Base-by-base conservation (phyloP, 2,329 filamentous ascomycete species). In the Atkinsonella texensis region DNA sequence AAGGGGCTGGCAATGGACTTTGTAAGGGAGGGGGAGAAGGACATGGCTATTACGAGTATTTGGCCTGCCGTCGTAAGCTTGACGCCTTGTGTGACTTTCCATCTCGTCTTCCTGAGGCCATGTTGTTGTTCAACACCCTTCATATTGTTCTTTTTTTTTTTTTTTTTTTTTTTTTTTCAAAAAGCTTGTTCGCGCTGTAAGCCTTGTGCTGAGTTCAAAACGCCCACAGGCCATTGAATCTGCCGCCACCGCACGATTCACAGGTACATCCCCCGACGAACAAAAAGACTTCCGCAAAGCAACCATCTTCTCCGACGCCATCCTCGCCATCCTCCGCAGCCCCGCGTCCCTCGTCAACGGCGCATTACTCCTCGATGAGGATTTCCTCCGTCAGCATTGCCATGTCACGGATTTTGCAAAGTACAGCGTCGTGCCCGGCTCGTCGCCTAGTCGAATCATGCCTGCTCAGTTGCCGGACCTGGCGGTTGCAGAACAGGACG, bases 1-100 rank as follows among this genome's bases (percentile, higher is more conserved):
- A 87, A 88, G 63, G 89, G 88, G 0, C 70, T 94, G 13, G 87
- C 85, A 0, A 88, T 93, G 84, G 89, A 94, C 59, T 87, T 86
- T 62, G 52, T 32, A 38, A 50, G 52, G n/a, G 70, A 79, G 57
- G 71, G 88, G 33, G 74, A 78, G 58, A 68, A 61, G 0, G 71
- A 79, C 6, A 89, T 91, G 85, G 84, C 85, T 11, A 82, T 93
- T 51, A 88, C 84, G 0, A 87, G 84, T 57, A 77, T 94, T 5
- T 95, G 89, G 89, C 88, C 88, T 11, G 87, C 87, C 4, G 77
- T 75, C 32, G 85, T 86, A 68, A 58, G 81, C 69, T 35, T 6
- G 28, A 8, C 28, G 15, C 18, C 33, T 7, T 4, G 39, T 17
- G 15, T 31, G 12, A 28, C 45, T 4, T 7, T 39, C 15, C 12